These are phyloP conservation scores for Tolypocladium amazonense DNA, from an alignment of 2,329 filamentous ascomycete genomes.

Conservation along the genomic window DNA sequence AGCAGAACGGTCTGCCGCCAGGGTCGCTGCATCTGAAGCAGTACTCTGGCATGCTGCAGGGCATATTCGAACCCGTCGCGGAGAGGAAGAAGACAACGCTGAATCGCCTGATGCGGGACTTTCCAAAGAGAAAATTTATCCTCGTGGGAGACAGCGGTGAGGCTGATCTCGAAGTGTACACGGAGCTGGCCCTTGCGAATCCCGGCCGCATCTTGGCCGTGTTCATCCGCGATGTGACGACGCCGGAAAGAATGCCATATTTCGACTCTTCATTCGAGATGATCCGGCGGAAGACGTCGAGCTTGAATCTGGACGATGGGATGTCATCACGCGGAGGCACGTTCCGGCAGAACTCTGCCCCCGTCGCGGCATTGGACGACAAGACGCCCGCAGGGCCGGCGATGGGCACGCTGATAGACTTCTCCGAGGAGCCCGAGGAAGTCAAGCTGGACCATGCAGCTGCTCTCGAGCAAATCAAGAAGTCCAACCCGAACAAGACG, in stretches of 20 bases:
- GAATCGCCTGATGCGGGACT: constrained; percentile 77
- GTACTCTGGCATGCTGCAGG: constrained; percentile 93
- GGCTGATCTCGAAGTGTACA: constrained; percentile 94
- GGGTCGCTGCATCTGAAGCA: constrained; percentile 94
- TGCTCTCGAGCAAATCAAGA: constrained; percentile 17
- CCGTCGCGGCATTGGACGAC: constrained; percentile 7
- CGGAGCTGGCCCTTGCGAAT: constrained; percentile 76
- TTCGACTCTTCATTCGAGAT: constrained; percentile 53
- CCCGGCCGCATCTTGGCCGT: constrained; percentile 75
- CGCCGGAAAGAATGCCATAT: constrained; percentile 57
- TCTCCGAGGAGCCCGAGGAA: constrained; percentile 41
- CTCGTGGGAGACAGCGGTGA: constrained; percentile 94
- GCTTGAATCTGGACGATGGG: constrained; percentile 14
- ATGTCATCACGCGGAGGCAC: constrained; percentile 3
- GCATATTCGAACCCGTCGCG: constrained; percentile 94
- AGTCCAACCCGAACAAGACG: constrained; percentile 7
- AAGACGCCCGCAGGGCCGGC: constrained; percentile 22
- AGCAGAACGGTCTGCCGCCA: constrained; percentile 64
- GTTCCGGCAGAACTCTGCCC: constrained; percentile 16
- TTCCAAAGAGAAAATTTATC: constrained; percentile 80
- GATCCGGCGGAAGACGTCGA: constrained; percentile 14
- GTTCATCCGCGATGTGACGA: constrained; percentile 94
- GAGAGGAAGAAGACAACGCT: constrained; percentile 87
- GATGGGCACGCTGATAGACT: constrained; percentile 52
- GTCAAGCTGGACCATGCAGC: constrained; percentile 22